Conservation (phyloP, 345 rosid species). For the Eutrema heterophyllum region DNA sequence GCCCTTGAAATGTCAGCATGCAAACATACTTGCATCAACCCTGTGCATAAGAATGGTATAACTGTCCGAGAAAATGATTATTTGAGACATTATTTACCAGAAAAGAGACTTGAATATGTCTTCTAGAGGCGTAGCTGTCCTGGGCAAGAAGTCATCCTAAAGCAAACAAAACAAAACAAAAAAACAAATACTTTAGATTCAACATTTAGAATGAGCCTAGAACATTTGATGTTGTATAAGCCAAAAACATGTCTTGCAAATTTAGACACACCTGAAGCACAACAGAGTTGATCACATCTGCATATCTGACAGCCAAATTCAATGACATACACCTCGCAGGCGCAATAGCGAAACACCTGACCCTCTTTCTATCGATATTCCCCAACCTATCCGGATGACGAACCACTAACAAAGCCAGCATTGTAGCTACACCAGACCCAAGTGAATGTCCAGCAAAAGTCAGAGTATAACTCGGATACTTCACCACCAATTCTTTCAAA, state of each 20-base stretch:
- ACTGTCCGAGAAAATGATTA: not conserved
- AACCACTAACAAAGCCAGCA: constrained; percentile 71
- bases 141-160: constrained; percentile 96
- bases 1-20: no score
- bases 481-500: constrained; percentile 56
- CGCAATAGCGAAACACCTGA: constrained; percentile 91
- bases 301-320: constrained; percentile 90
- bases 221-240: not conserved
- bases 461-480: constrained; percentile 69
- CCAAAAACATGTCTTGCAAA: not conserved
- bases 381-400: constrained; percentile 58
- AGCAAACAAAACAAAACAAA: constrained; percentile 7
- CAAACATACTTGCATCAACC: not conserved
- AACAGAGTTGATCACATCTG: constrained; percentile 89
- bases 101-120: constrained; percentile 98
- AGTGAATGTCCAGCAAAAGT: constrained; percentile 94
- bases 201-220: not conserved
- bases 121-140: constrained; percentile 92
- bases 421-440: constrained; percentile 91
- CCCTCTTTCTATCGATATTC: constrained; percentile 63
- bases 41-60: not conserved
- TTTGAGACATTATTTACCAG: constrained; percentile 47
- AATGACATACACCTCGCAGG: constrained; percentile 98
- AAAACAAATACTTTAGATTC: not conserved
- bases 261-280: constrained; percentile 78